Conservation (phyloP, 352 stramenopile species). For the Aphanomyces invadans region DNA sequence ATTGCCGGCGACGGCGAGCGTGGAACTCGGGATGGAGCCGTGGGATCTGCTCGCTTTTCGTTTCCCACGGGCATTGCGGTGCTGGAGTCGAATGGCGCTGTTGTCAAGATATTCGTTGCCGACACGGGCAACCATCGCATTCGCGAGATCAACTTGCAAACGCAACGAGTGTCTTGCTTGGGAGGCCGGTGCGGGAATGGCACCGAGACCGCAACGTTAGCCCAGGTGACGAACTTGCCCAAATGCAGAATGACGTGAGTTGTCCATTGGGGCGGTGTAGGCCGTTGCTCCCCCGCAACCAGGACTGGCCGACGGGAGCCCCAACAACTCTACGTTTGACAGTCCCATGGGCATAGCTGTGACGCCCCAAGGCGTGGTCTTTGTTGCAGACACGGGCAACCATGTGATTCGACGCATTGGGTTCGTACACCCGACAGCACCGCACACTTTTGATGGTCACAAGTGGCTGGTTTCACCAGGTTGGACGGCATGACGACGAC, state of each 20-base stretch:
- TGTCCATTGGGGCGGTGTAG: too few species aligned
- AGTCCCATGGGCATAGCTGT: conserved; percentile 85
- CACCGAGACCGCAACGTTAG: conserved; percentile 47
- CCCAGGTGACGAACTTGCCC: too few species aligned
- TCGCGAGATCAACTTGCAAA: conserved; percentile 51
- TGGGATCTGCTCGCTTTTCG: conserved; percentile 49
- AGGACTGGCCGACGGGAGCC: conserved; percentile 84
- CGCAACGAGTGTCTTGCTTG: conserved; percentile 66
- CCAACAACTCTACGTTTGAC: conserved; percentile 81
- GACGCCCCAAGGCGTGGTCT: conserved; percentile 70
- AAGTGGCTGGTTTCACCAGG: conserved; percentile 26
- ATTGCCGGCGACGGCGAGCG: conserved; percentile 13
- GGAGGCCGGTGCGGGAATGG: conserved; percentile 79
- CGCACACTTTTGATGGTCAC: conserved; percentile 3
- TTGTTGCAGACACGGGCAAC: conserved; percentile 95
- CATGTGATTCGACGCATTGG: conserved; percentile 85
- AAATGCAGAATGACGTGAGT: too few species aligned
- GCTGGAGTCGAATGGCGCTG: conserved; percentile 31
- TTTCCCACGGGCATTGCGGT: conserved; percentile 50
- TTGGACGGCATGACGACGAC: conserved; percentile 50
- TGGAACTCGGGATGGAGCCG: conserved; percentile 37
- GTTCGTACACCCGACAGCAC: conserved; percentile 42
- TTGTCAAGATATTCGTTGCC: conserved; percentile 84
- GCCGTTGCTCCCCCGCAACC: conserved; percentile 52
- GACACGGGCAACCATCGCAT: conserved; percentile 94